Percentiles rank a stretch among this genome's conserved stretches.
Evolutionary conservation across 768 basidiomycete species (phyloP).

Genomic region (Trametes punicea): DNA sequence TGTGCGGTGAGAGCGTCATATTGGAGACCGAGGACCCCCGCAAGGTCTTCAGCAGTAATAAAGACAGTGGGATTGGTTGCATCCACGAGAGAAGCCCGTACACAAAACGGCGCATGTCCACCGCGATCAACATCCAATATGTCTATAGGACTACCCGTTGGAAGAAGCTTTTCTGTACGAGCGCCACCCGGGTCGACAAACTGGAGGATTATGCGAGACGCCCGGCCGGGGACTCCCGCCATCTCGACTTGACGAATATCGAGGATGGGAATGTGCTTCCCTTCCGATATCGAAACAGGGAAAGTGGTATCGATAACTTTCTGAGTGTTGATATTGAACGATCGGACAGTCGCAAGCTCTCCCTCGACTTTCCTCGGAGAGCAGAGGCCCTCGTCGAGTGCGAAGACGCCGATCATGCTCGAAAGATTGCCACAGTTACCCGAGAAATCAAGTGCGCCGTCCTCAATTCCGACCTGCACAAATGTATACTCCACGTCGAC

Average conservation of each 20-base stretch:
- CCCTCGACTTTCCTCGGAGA: slow-evolving; percentile 16
- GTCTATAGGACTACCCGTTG: slow-evolving; percentile 52
- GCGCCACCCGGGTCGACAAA: slow-evolving; percentile 67
- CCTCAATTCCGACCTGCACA: slow-evolving; percentile 51
- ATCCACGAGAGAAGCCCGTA: slow-evolving; percentile 55
- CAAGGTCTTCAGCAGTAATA: slow-evolving; percentile 45
- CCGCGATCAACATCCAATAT: slow-evolving; percentile 28
- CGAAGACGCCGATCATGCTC: slow-evolving; percentile 70
- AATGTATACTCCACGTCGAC: slow-evolving; percentile 73
- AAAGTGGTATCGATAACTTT: slow-evolving; percentile 71
- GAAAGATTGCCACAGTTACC: slow-evolving; percentile 79
- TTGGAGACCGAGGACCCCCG: slow-evolving; percentile 34
- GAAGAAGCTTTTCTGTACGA: slow-evolving; percentile 67
- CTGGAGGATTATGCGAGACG: slow-evolving; percentile 63
- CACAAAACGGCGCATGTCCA: background rate
- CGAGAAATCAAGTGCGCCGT: slow-evolving; percentile 57
- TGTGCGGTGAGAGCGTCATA: background rate
- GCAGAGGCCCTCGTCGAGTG: slow-evolving; percentile 62
- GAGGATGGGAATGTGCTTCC: slow-evolving; percentile 33
- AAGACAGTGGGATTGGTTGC: slow-evolving; percentile 77
- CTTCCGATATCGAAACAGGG: slow-evolving; percentile 37
- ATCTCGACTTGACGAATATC: slow-evolving; percentile 50
- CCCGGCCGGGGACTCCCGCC: slow-evolving; percentile 67
- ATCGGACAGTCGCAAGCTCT: slow-evolving; percentile 45
- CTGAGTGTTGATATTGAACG: slow-evolving; percentile 70